Base-by-base conservation (phyloP, 2,329 filamentous ascomycete genomes). In the Biscogniauxia sp. region DNA sequence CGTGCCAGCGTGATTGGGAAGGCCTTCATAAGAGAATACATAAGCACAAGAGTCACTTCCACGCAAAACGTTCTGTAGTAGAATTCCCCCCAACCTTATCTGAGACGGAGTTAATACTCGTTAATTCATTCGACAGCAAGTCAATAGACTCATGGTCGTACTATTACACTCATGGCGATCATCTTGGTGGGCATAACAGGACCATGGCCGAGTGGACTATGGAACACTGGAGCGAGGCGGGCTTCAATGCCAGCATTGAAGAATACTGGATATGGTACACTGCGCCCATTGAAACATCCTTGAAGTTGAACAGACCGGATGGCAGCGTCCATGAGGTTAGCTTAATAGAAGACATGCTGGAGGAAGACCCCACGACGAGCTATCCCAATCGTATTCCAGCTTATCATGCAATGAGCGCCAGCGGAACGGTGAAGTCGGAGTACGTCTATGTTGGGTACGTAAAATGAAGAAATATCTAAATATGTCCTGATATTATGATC, bases 101-200 rank as follows among this genome's bases (percentile, higher is more conserved):
- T 5, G 58, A 60, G 58, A 51, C 55, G 28, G 58, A 60, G 37
- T 51, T 50, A 6, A 60, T 53, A 17, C 54, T 60, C n/a, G 54
- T 60, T 7, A 60, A 60, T 51, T 60, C 58, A 15, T 60, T 60
- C 32, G 58, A 60, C 51, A 60, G 55, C 51, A 60, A 60, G n/a
- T 56, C 54, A 9, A 50, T 60, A 32, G 55, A 56, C 19, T 52
- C 55, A 20, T 60, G 58, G 58, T 60, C 58, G 17, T 54, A 60
- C 58, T 60, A 60, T 51, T 60, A 60, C 37, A 60, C 58, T 4
- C 58, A 60, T 54, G 58, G 58, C 17, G 58, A 60, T 51, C 58
- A 60, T 23, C 51, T 60, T 19, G 58, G 58, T 20, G 58, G 58
- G 3, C 58, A 60, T 23, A 60, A 60, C 20, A 26, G 28, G 19